Base-by-base conservation (phyloP, 2,329 filamentous ascomycete species). In the Cyphellophora europaea region DNA sequence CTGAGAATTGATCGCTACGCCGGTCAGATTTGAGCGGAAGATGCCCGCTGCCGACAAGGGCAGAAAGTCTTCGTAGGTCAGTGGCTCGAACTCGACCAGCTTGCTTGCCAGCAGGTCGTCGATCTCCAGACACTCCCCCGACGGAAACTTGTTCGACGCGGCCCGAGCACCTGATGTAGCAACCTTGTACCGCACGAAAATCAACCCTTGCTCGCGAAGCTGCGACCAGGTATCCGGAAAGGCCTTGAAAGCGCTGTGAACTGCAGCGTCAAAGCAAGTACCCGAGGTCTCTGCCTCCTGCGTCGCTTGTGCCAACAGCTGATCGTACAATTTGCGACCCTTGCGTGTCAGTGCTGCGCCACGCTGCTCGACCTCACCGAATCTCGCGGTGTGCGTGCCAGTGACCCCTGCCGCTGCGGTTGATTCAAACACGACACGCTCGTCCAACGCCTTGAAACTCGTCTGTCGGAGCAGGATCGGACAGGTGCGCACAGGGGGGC, bases 51-150 rank as follows among this genome's bases (percentile, higher is more conserved):
- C 69, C 2, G 66, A 70, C 2, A 73, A 49, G 0, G 69, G 69
- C 3, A 73, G 51, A 31, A 72, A 73, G 35, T 72, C 69, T 38
- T 73, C 69, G 37, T 73, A 73, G 0, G 62, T 69, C 12, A 72
- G 58, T 2, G 69, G 65, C 3, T 57, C 47, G 4, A 53, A 56
- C 25, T 54, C 45, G 0, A 72, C 23, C 3, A 56, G 16, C 0
- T 56, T 55, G 0, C 51, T 32, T 2, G 45, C 35, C 2, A 69
- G 33, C 1, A 68, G 51, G 1, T 49, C 30, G 2, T 58, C 49
- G 1, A 65, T 13, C 2, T 39, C 13, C 2, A 32, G 15, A n/a
- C n/a, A n/a, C n/a, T n/a, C n/a, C n/a, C n/a, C n/a, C 6, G 13
- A 17, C 6, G 14, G 14, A n/a, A 32, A 15, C 10, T 29, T 13